These are phyloP conservation scores for Sordariomycetes sp. DNA, from an alignment of 2,329 filamentous ascomycete species.

Conservation along the genomic window DNA sequence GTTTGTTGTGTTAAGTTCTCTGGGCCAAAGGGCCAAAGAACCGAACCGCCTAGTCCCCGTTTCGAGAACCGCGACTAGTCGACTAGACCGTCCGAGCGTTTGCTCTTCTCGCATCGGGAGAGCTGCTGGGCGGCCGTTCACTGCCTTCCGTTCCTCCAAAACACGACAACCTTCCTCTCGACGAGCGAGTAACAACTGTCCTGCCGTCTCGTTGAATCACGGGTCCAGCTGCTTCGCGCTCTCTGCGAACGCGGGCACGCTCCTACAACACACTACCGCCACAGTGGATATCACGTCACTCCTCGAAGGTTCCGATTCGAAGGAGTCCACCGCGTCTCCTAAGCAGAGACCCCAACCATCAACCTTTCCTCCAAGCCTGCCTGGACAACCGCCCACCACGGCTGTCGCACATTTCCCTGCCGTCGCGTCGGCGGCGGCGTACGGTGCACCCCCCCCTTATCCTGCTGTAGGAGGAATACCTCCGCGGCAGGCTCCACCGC, in stretches of 20 bases:
- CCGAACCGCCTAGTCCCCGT: too few relatives aligned
- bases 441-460: constrained; percentile 5
- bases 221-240: neutral
- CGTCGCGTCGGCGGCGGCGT: constrained; percentile 7
- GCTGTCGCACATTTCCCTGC: constrained; percentile 7
- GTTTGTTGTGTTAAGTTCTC: too few relatives aligned
- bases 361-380: constrained; percentile 14
- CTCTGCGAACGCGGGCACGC: neutral
- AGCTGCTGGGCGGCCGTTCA: too few relatives aligned
- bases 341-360: constrained; percentile 13
- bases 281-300: constrained; percentile 94
- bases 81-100: too few relatives aligned
- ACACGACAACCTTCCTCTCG: neutral
- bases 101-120: too few relatives aligned
- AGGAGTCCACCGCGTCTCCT: constrained; percentile 52
- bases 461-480: neutral
- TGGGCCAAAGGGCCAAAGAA: too few relatives aligned
- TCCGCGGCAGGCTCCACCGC: neutral
- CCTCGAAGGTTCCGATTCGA: constrained; percentile 65
- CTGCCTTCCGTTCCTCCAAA: neutral
- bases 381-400: constrained; percentile 10
- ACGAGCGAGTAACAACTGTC: neutral
- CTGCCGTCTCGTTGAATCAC: neutral
- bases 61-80: too few relatives aligned
- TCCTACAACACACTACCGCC: constrained; percentile 31